Evolutionary conservation across 78 protist genomes (phyloP).

Genomic region (Monocercomonoides exilis): DNA sequence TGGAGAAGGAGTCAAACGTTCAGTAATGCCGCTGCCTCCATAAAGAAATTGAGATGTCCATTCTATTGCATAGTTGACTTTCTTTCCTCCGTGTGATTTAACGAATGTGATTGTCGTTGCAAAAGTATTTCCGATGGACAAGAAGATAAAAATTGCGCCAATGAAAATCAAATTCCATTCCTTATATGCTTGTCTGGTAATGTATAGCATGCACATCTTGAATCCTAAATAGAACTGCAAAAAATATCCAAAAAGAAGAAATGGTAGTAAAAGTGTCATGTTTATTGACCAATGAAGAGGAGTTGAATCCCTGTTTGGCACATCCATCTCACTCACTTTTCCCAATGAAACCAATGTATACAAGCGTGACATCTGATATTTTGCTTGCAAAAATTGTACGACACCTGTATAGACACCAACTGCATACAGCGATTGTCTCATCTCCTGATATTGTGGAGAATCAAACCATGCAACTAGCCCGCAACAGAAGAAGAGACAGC

Average conservation of each 20-base stretch:
- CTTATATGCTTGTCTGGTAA: not conserved
- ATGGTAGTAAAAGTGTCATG: not conserved
- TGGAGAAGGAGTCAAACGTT: no score
- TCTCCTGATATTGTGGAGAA: not conserved
- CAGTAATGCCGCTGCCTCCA: no score
- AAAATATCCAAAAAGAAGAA: not conserved
- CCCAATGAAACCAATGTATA: not conserved
- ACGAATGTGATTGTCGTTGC: not conserved
- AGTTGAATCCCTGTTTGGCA: not conserved
- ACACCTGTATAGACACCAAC: not conserved
- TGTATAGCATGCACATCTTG: not conserved
- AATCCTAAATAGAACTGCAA: not conserved
- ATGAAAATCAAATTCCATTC: not conserved
- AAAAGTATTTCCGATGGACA: not conserved
- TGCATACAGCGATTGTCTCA: not conserved
- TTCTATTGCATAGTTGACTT: not conserved
- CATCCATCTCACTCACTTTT: not conserved
- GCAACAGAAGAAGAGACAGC: not conserved
- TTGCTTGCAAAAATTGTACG: not conserved
- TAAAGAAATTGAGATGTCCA: not conserved
- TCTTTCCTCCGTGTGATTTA: not conserved
- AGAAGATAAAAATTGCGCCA: not conserved
- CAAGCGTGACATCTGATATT: not conserved
- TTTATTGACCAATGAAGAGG: not conserved
- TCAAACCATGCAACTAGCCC: not conserved